phyloP scores from a whole-genome alignment of 495 filamentous ascomycete genomes.

The Stereocaulon alpinum region DNA sequence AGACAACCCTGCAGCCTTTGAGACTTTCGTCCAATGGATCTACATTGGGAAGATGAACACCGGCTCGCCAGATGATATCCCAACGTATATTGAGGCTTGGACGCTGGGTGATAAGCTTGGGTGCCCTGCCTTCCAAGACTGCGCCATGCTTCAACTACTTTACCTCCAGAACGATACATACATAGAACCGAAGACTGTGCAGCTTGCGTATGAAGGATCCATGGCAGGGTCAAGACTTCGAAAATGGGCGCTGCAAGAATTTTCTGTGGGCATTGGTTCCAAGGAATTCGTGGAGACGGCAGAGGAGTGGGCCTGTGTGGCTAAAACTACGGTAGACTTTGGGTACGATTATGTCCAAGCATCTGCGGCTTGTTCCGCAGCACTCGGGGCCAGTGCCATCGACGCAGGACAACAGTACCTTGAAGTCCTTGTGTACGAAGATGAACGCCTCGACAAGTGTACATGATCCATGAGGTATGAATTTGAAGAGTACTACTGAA shows the following conservation, averaged over 20 bases:
- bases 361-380: too few relatives aligned
- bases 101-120: slow-evolving; percentile 11
- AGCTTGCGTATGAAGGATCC: background rate
- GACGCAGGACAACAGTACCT: too few relatives aligned
- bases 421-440: too few relatives aligned
- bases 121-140: slow-evolving; percentile 9
- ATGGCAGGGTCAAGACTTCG: background rate
- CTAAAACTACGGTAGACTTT: background rate
- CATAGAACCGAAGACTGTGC: background rate
- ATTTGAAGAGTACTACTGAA: too few relatives aligned
- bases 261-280: background rate
- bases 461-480: too few relatives aligned
- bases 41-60: background rate
- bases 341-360: background rate
- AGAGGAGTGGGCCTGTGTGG: background rate
- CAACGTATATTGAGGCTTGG: slow-evolving; percentile 3
- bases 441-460: too few relatives aligned
- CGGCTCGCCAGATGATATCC: background rate
- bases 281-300: background rate
- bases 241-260: background rate
- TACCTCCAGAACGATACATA: background rate
- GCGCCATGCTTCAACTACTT: background rate
- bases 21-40: slow-evolving; percentile 9
- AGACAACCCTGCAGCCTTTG: slow-evolving; percentile 7
- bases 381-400: too few relatives aligned